Conservation (phyloP, 441 rosid genomes). For the Lepidium campestre region DNA sequence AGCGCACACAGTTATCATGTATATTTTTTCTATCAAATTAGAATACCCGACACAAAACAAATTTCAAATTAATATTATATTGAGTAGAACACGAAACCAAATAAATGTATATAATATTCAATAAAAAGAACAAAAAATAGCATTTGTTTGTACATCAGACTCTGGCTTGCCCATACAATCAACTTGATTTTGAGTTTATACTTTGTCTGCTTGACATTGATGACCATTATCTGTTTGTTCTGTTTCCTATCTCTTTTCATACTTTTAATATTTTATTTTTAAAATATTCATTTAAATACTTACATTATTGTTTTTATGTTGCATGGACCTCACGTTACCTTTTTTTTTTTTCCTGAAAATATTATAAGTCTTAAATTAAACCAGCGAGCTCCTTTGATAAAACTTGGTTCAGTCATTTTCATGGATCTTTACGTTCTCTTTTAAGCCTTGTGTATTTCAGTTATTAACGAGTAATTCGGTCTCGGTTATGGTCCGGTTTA, state of each 20-base stretch:
- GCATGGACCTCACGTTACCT: conserved; percentile 29
- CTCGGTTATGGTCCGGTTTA: not conserved
- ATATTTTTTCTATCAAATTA: not conserved
- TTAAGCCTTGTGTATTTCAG: too few relatives aligned
- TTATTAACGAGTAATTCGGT: not conserved
- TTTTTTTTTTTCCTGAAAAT: conserved; percentile 1
- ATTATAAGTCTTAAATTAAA: not conserved
- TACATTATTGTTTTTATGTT: conserved; percentile 13
- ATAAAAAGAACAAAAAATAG: not conserved
- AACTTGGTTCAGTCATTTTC: not conserved
- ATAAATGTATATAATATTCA: not conserved
- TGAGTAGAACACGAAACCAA: not conserved
- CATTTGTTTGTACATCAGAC: conserved; percentile 7
- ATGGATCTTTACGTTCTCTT: not conserved
- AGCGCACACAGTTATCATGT: conserved; percentile 23
- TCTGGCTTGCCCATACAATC: conserved; percentile 24
- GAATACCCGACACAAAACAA: not conserved
- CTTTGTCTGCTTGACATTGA: conserved; percentile 29
- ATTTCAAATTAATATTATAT: conserved; percentile 6
- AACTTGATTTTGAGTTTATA: conserved; percentile 26
- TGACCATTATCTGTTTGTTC: conserved; percentile 18
- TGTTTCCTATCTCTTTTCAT: conserved; percentile 8
- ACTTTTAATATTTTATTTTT: not conserved
- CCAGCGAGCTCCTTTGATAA: not conserved
- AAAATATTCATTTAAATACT: not conserved